A percentile compares a stretch with the other conserved stretches of the same genome.
phyloP scores from a whole-genome alignment of 129 eudicot genomes.

The Lonicera japonica region DNA sequence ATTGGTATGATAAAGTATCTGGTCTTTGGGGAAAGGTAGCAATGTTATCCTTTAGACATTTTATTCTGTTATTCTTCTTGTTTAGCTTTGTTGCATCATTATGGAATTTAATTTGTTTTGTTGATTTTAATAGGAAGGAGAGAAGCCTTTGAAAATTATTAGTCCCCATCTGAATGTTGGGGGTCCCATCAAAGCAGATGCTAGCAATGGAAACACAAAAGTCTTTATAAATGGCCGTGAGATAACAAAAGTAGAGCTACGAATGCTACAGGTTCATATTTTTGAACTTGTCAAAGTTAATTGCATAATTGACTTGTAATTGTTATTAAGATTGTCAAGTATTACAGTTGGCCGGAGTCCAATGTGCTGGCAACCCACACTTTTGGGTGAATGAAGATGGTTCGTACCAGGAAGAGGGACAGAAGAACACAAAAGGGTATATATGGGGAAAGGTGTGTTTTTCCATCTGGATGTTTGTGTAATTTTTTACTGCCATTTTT shows the following conservation, averaged over 20 bases:
- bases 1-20: slow-evolving; percentile 99
- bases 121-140: slow-evolving; percentile 67
- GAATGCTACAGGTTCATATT: slow-evolving; percentile 86
- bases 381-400: slow-evolving; percentile 99
- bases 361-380: slow-evolving; percentile 99
- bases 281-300: background rate
- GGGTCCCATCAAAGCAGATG: slow-evolving; percentile 70
- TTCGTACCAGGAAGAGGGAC: slow-evolving; percentile 99
- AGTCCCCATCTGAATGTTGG: slow-evolving; percentile 94
- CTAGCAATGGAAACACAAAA: slow-evolving; percentile 92
- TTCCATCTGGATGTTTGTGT: slow-evolving; percentile 4
- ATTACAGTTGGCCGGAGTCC: slow-evolving; percentile 91
- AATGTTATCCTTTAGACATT: slow-evolving; percentile 5
- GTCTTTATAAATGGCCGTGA: slow-evolving; percentile 95
- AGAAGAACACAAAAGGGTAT: slow-evolving; percentile 90
- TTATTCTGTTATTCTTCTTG: background rate
- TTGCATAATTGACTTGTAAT: background rate
- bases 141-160: slow-evolving; percentile 86
- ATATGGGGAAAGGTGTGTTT: slow-evolving; percentile 95
- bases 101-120: slow-evolving; percentile 17
- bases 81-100: slow-evolving; percentile 1
- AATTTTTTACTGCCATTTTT: background rate
- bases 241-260: slow-evolving; percentile 87
- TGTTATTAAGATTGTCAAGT: background rate
- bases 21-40: slow-evolving; percentile 99